Conservation (phyloP, 2,329 filamentous ascomycete species). For the Cordyceps fumosorosea region DNA sequence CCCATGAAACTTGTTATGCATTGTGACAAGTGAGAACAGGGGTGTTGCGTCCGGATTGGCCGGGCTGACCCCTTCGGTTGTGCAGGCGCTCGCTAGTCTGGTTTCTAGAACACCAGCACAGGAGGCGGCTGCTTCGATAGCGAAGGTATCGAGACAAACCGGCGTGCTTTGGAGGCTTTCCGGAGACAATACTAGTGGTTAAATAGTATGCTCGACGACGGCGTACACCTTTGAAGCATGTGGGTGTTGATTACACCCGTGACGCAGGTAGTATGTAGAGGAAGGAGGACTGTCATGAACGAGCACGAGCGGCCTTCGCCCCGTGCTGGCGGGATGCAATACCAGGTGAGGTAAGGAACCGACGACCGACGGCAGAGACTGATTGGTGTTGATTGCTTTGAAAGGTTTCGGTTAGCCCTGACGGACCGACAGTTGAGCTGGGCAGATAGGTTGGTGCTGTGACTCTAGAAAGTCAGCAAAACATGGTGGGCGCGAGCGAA, state of each 20-base stretch:
- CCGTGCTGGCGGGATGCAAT: background rate
- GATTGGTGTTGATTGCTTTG: background rate
- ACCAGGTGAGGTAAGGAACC: background rate
- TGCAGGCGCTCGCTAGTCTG: background rate
- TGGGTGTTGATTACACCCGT: background rate
- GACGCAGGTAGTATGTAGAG: background rate
- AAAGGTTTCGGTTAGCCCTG: background rate
- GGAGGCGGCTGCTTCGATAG: background rate
- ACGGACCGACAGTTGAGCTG: conserved; percentile 4
- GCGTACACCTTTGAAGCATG: background rate
- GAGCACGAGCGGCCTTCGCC: background rate
- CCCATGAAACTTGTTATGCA: background rate
- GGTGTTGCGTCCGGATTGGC: background rate
- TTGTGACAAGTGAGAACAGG: background rate
- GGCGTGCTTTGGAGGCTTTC: background rate
- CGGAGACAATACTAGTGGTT: background rate
- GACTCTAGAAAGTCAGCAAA: background rate
- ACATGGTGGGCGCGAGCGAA: too few relatives aligned
- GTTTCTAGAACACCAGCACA: conserved; percentile 1
- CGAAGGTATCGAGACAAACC: background rate
- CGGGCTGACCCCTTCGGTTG: background rate
- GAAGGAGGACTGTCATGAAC: background rate
- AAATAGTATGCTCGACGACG: background rate
- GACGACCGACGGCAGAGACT: background rate
- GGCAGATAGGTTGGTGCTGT: background rate